Percentiles rank a stretch among this genome's conserved stretches.
These are phyloP conservation scores for Aspergillus costaricaensis DNA, from an alignment of 2,329 filamentous ascomycete genomes.

Conservation along the genomic window DNA sequence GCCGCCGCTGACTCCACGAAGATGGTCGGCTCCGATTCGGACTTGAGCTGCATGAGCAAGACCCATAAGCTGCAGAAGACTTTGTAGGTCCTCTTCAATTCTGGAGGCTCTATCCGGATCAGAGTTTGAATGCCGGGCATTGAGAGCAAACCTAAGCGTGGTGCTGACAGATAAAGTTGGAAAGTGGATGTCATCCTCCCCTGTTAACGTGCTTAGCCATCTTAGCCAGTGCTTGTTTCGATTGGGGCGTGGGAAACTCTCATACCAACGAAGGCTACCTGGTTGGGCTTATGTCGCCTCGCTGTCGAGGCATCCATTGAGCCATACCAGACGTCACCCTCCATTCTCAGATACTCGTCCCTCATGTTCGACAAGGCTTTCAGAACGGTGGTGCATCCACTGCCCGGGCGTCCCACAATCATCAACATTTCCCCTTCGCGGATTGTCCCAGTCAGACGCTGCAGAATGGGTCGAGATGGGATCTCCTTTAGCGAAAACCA, in stretches of 20 bases:
- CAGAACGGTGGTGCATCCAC: constrained; percentile 68
- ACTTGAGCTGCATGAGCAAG: constrained; percentile 58
- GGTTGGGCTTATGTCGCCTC: neutral
- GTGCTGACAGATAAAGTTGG: constrained; percentile 80
- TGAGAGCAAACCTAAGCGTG: constrained; percentile 71
- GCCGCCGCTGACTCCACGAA: constrained; percentile 76
- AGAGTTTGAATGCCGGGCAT: constrained; percentile 8
- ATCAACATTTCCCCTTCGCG: constrained; percentile 67
- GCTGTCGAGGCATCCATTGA: no score
- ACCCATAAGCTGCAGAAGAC: constrained; percentile 1
- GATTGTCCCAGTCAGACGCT: neutral
- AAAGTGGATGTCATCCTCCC: constrained; percentile 79
- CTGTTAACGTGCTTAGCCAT: constrained; percentile 47
- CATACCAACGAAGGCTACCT: neutral
- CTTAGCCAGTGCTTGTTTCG: neutral
- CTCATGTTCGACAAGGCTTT: constrained; percentile 67
- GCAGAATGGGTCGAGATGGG: neutral
- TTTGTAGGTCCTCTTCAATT: neutral
- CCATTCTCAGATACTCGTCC: constrained; percentile 57
- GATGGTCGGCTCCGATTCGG: constrained; percentile 79
- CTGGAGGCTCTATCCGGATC: neutral
- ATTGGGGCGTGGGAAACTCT: neutral
- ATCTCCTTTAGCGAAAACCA: no score
- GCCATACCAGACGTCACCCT: constrained; percentile 53
- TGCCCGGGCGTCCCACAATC: constrained; percentile 73